Evolutionary conservation across 257 asterid genomes (phyloP).

Genomic region (Jasminum sambac): DNA sequence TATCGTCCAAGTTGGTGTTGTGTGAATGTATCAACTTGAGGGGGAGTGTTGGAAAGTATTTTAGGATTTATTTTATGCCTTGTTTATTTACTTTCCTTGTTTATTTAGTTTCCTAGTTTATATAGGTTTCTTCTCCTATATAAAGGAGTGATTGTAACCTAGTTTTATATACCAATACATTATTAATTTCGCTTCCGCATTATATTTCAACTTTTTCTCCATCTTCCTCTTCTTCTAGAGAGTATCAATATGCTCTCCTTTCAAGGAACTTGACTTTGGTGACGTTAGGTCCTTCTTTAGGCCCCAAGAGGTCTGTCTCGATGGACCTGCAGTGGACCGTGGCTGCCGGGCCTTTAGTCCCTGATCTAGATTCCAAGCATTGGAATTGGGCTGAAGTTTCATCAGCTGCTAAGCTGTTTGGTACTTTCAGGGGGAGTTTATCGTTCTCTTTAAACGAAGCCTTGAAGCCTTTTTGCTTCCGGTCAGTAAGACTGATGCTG

Average conservation of each 20-base stretch:
- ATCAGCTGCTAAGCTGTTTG: constrained; percentile 68
- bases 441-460: constrained; percentile 87
- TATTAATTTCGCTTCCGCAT: too few relatives aligned
- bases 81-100: too few relatives aligned
- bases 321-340: constrained; percentile 71
- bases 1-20: too few relatives aligned
- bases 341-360: constrained; percentile 47
- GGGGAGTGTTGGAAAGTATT: too few relatives aligned
- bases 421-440: constrained; percentile 78
- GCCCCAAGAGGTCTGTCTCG: constrained; percentile 77
- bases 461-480: constrained; percentile 80
- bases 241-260: constrained; percentile 69
- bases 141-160: too few relatives aligned
- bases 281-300: neutral
- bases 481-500: constrained; percentile 71
- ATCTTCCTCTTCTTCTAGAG: constrained; percentile 63
- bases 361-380: constrained; percentile 59
- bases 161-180: too few relatives aligned
- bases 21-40: too few relatives aligned
- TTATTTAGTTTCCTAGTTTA: too few relatives aligned
- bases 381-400: constrained; percentile 57
- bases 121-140: too few relatives aligned
- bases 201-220: too few relatives aligned
- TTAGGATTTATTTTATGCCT: too few relatives aligned
- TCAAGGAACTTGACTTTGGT: constrained; percentile 56